A percentile compares a stretch with the other conserved stretches of the same genome.
phyloP scores from a whole-genome alignment of 169 alveolate species.

The Plasmodium yoelii region DNA sequence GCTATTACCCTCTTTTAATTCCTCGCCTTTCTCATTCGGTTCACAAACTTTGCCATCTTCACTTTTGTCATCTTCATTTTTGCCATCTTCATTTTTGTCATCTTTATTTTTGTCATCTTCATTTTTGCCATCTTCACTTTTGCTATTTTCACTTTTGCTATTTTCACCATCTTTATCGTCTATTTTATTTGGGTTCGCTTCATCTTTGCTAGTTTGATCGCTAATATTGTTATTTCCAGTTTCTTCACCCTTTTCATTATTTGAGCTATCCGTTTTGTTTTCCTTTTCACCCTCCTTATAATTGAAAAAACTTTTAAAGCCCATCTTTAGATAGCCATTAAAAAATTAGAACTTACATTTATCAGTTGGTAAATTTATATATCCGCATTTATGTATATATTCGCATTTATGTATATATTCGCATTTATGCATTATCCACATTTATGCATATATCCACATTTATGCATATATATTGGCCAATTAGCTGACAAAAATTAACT shows the following conservation, averaged over 20 bases:
- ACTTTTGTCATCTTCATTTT: too few species aligned
- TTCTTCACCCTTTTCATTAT: neutral
- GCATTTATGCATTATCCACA: neutral
- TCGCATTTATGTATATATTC: neutral
- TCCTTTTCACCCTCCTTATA: conserved; percentile 7
- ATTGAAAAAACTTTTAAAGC: conserved; percentile 46
- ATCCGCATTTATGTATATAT: neutral
- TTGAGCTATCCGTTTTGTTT: conserved; percentile 10
- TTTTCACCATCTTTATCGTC: neutral
- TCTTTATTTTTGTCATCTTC: too few species aligned
- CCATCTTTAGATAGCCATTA: conserved; percentile 17
- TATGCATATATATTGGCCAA: neutral
- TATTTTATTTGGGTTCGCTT: neutral
- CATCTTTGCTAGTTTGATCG: neutral
- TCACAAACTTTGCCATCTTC: neutral
- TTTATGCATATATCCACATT: neutral
- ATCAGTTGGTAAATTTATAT: neutral
- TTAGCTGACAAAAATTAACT: neutral
- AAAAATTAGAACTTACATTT: neutral
- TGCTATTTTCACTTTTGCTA: neutral
- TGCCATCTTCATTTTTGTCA: too few species aligned
- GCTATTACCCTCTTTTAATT: neutral
- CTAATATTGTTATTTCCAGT: neutral
- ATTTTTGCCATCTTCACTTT: neutral
- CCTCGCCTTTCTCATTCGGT: neutral